Conservation (phyloP, 208 protist species). For the Wallacemonas sp. region DNA sequence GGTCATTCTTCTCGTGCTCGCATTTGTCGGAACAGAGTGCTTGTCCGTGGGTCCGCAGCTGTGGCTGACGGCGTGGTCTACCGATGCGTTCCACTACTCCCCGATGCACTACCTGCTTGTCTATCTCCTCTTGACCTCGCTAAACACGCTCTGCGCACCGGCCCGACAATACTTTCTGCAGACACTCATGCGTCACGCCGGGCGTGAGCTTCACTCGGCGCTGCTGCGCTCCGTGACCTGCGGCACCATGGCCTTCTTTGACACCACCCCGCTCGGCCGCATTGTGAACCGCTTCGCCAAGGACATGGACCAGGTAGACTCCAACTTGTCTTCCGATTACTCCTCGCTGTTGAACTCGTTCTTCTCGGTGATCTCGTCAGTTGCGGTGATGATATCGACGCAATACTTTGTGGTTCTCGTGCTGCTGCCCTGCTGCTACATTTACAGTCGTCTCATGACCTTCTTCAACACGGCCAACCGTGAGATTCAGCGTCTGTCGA, state of each 20-base stretch:
- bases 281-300: slow-evolving; percentile 83
- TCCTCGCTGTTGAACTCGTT: slow-evolving; percentile 31
- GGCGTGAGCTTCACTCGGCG: slow-evolving; percentile 44
- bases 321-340: slow-evolving; percentile 20
- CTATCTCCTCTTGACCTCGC: slow-evolving; percentile 13
- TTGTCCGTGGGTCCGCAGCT: slow-evolving; percentile 19
- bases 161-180: slow-evolving; percentile 25
- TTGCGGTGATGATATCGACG: slow-evolving; percentile 31
- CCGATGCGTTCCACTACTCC: slow-evolving; percentile 17
- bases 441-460: slow-evolving; percentile 76
- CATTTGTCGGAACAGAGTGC: slow-evolving; percentile 32
- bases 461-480: slow-evolving; percentile 78
- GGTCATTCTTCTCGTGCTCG: slow-evolving; percentile 20
- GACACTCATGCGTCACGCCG: slow-evolving; percentile 31
- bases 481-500: slow-evolving; percentile 84
- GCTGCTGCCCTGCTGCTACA: slow-evolving; percentile 67
- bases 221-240: slow-evolving; percentile 45
- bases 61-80: slow-evolving; percentile 70
- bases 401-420: slow-evolving; percentile 31
- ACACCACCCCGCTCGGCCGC: slow-evolving; percentile 49
- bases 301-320: slow-evolving; percentile 78
- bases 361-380: slow-evolving; percentile 33
- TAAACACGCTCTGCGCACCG: slow-evolving; percentile 8
- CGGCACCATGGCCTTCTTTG: slow-evolving; percentile 57
- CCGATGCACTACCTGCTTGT: slow-evolving; percentile 3